These are phyloP conservation scores for Uncinocarpus reesii DNA, from an alignment of 2,329 filamentous ascomycete species.

Conservation along the genomic window DNA sequence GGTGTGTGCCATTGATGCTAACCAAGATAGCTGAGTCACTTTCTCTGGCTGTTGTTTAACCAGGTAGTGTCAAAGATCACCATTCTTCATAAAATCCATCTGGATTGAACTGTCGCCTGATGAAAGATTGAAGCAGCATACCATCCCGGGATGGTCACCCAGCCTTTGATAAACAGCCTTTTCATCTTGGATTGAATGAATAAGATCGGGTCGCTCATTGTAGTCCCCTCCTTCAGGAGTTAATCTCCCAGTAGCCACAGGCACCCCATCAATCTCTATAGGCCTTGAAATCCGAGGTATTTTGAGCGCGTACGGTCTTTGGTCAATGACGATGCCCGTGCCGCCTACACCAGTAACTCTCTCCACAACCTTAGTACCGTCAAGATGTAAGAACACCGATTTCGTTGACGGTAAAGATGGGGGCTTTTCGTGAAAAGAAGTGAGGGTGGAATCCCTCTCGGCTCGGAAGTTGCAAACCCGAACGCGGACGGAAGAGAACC, in stretches of 20 bases:
- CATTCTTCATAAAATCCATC: conserved; percentile 21
- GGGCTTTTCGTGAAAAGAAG: conserved; percentile 4
- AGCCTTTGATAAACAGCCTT: conserved; percentile 12
- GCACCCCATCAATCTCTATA: conserved; percentile 16
- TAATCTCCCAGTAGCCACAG: conserved; percentile 12
- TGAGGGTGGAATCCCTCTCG: conserved; percentile 2
- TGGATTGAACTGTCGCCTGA: conserved; percentile 13
- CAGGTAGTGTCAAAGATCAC: conserved; percentile 21
- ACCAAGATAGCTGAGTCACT: conserved; percentile 20
- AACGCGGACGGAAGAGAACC: conserved; percentile 1
- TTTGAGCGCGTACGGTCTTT: conserved; percentile 18
- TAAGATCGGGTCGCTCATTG: conserved; percentile 15
- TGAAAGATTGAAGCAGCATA: conserved; percentile 13
- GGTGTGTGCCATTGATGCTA: conserved; percentile 21
- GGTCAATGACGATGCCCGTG: conserved; percentile 18
- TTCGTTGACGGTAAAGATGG: conserved; percentile 10
- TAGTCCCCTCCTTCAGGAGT: conserved; percentile 18
- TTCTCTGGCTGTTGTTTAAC: conserved; percentile 15
- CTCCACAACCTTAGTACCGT: conserved; percentile 16
- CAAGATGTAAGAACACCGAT: conserved; percentile 16
- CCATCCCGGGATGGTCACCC: conserved; percentile 12
- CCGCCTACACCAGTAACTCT: conserved; percentile 17
- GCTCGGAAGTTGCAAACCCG: conserved; percentile 2
- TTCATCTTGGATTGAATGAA: conserved; percentile 15
- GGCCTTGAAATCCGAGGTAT: conserved; percentile 17